Evolutionary conservation across 441 rosid species (phyloP), one percentile per base, ranked within the genome.

Genomic region (Adansonia gregorii): DNA sequence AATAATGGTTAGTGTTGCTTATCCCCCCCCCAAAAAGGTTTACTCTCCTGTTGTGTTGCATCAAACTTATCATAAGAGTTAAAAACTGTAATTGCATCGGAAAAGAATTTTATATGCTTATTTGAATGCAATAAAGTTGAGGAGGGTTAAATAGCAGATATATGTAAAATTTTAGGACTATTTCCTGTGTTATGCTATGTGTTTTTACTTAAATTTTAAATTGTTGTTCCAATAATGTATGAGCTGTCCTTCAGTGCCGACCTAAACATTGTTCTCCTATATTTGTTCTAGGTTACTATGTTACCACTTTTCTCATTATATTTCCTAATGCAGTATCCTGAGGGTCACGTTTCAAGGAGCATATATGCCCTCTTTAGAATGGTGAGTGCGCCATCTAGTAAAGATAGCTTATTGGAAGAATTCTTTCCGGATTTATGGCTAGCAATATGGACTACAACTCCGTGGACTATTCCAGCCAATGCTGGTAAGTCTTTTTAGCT

Each of bases 371-470:
- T 85, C 60, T 91, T 96, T 76, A 92, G 81, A 82, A 70, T 93
- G 76, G 89, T 87, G 52, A 84, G 87, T 63, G 85, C 87, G 66
- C 76, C 87, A 56, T 77, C 85, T 39, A 85, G 84, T 77, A 83
- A 83, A 49, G 66, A 70, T 71, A 87, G 83, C 64, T 76, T 87
- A 69, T 74, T 96, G 75, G 85, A 88, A 71, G 95, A 92, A 74
- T 93, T 93, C 80, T 82, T 85, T 78, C 98, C 98, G 48, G 87
- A 94, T 86, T 79, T 96, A 81, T 82, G 82, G 80, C 79, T 96
- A 88, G 97, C 97, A 70, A 87, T 93, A 78, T 96, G 99, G 99
- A 96, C 99, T 68, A 96, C 99, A 76, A 94, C 99, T 76, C 99
- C 99, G 2, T 96, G 98, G 99, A 96, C 98, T 7, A 73, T 94